These are phyloP conservation scores for Papiliotrema fonsecae DNA, from an alignment of 1,284 basidiomycete genomes.

Conservation along the genomic window DNA sequence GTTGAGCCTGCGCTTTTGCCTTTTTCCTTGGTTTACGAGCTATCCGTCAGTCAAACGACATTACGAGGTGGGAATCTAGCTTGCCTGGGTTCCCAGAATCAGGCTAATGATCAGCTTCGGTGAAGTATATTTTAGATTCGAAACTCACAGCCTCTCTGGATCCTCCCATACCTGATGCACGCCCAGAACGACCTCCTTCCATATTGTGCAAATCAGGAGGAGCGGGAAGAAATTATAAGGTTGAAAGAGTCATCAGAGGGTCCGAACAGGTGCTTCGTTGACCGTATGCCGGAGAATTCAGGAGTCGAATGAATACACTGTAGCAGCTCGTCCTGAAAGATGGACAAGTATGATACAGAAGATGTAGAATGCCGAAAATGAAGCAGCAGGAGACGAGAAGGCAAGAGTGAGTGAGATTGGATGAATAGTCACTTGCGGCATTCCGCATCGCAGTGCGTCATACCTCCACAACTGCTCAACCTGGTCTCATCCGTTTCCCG, in stretches of 20 bases:
- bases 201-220: too few species aligned
- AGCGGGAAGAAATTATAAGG: constrained; percentile 11
- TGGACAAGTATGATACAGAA: not conserved
- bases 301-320: too few species aligned
- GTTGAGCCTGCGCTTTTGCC: not conserved
- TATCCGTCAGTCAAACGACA: too few species aligned
- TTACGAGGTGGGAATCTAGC: too few species aligned
- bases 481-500: not conserved
- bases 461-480: not conserved
- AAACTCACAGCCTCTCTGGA: too few species aligned
- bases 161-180: too few species aligned
- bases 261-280: not conserved
- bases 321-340: too few species aligned
- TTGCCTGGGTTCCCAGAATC: too few species aligned
- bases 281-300: not conserved
- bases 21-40: not conserved
- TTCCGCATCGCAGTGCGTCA: not conserved
- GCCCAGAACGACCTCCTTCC: too few species aligned
- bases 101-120: too few species aligned
- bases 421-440: not conserved
- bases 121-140: too few species aligned
- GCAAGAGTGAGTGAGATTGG: not conserved
- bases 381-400: not conserved
- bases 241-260: not conserved
- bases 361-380: not conserved